Conservation (phyloP, 331 rosid species). For the Acacia concinna region DNA sequence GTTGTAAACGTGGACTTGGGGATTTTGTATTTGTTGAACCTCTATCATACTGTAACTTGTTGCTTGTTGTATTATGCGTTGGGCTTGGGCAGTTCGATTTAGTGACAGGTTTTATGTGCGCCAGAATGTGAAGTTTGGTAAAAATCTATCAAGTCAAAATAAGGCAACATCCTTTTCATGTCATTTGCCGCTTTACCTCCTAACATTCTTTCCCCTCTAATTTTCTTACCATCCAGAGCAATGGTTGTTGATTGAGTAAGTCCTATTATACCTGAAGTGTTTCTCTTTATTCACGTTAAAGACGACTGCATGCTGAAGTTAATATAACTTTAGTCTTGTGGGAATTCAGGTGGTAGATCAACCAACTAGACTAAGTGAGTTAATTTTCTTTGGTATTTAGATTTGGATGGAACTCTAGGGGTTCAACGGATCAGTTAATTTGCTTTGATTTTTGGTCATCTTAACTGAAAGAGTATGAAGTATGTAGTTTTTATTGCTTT, state of each 20-base stretch:
- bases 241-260: not conserved
- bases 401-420: not conserved
- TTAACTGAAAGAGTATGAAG: conserved; percentile 1
- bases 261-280: not conserved
- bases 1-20: not conserved
- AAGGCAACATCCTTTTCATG: not conserved
- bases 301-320: not conserved
- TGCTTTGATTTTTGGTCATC: conserved; percentile 26
- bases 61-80: conserved; percentile 13
- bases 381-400: not conserved
- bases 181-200: too few relatives aligned
- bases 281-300: not conserved
- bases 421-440: not conserved
- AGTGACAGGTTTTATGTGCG: too few relatives aligned
- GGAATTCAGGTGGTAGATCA: not conserved
- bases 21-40: not conserved
- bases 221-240: too few relatives aligned
- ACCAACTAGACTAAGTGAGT: not conserved
- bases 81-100: not conserved
- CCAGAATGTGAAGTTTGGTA: too few relatives aligned
- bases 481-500: conserved; percentile 25
- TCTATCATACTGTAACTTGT: not conserved
- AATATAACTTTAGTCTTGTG: not conserved
- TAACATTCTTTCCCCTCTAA: too few relatives aligned
- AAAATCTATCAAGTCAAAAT: too few relatives aligned